These are phyloP conservation scores for Silene latifolia DNA, from an alignment of 148 eudicot genomes.

Conservation along the genomic window DNA sequence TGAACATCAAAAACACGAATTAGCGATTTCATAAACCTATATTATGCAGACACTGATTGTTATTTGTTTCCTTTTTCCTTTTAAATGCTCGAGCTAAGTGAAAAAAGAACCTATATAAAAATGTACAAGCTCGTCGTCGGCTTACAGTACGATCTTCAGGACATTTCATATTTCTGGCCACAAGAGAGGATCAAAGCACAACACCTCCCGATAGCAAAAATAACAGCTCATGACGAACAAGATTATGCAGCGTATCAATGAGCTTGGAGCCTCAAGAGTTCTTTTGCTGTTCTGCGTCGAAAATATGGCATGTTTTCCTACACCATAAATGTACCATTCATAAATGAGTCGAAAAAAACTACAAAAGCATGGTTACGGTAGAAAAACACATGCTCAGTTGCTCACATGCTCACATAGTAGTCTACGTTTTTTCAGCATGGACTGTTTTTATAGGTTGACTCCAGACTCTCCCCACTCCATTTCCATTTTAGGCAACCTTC, in stretches of 20 bases:
- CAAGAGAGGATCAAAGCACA: no score
- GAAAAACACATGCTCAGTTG: not conserved
- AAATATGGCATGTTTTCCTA: constrained; percentile 93
- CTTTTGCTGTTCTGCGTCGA: constrained; percentile 77
- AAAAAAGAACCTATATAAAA: not conserved
- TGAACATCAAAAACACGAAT: not conserved
- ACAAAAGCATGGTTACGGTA: not conserved
- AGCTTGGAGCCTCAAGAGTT: constrained; percentile 72
- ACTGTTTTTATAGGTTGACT: not conserved
- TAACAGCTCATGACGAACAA: not conserved
- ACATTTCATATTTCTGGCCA: not conserved
- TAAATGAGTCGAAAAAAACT: not conserved
- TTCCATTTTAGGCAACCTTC: not conserved
- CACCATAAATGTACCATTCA: not conserved
- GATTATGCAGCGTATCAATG: constrained; percentile 36
- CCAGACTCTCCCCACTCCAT: no score
- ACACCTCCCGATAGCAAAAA: not conserved
- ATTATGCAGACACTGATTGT: not conserved
- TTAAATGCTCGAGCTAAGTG: not conserved
- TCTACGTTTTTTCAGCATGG: not conserved
- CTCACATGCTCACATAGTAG: not conserved
- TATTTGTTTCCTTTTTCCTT: not conserved
- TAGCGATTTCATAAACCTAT: not conserved
- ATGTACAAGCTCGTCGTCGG: not conserved
- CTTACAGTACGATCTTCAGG: not conserved